Conservation (phyloP, 345 rosid species). For the Anastatica hierochuntica region DNA sequence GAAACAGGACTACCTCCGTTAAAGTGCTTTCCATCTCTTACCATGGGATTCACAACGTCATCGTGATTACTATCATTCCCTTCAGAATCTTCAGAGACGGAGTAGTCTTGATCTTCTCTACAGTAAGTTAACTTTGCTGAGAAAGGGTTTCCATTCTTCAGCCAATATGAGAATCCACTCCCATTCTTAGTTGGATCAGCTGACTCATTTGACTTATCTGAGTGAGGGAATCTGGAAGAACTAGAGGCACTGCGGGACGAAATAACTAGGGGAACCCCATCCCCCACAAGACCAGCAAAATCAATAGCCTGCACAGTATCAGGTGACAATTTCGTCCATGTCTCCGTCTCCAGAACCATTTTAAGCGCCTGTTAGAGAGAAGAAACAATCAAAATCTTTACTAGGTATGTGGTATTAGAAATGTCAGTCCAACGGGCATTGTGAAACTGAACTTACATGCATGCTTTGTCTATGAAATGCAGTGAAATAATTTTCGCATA, state of each 20-base stretch:
- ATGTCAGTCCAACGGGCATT: constrained; percentile 1
- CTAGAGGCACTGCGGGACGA: constrained; percentile 39
- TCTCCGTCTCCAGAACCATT: constrained; percentile 98
- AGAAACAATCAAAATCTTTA: constrained; percentile 3
- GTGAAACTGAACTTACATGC: constrained; percentile 47
- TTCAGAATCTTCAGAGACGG: constrained; percentile 38
- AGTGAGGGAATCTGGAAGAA: constrained; percentile 36
- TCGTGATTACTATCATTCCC: constrained; percentile 32
- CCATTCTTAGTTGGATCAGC: constrained; percentile 32
- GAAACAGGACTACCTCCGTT: constrained; percentile 48
- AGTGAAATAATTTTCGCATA: constrained; percentile 70
- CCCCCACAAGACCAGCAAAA: constrained; percentile 92
- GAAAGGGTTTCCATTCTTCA: constrained; percentile 77
- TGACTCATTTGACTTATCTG: constrained; percentile 37
- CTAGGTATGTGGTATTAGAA: constrained; percentile 8
- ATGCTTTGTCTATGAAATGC: constrained; percentile 89
- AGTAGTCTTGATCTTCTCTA: constrained; percentile 38
- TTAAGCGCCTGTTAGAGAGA: constrained; percentile 62
- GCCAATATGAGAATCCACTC: constrained; percentile 78
- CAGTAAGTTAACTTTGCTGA: constrained; percentile 39
- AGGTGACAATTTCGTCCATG: constrained; percentile 67
- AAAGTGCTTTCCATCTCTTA: constrained; percentile 27
- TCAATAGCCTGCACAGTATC: constrained; percentile 59
- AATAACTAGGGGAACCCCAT: constrained; percentile 80
- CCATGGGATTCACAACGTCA: constrained; percentile 32